Base-by-base conservation (phyloP, 2,329 filamentous ascomycete genomes). In the Chrysoporthe deuterocubensis region DNA sequence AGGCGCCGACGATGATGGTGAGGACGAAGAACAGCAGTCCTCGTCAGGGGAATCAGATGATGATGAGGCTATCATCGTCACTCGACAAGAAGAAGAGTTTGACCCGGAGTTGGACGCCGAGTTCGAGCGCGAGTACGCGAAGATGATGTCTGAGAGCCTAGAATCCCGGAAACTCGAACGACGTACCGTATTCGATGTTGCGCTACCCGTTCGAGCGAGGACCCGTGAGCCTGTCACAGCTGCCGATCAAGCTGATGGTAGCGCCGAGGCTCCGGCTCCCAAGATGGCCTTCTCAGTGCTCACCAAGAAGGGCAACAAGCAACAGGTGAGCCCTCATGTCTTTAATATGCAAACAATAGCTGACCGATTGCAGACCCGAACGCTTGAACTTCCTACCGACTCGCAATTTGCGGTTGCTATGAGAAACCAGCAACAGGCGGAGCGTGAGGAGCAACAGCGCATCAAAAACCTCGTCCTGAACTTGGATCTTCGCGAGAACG, bases 401-500 rank as follows among this genome's bases (percentile, higher is more conserved):
- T 98, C 96, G 0, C 94, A 89, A 62, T 97, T 99, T 80, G 96
- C 96, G 6, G 87, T 98, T 72, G 96, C 96, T 56, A 96, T 99
- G 94, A 96, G 93, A 77, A 94, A 88, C 69, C 94, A 98, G 81
- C 94, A 97, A 77, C 92, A 96, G 80, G 95, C 94, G 2, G 95
- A 98, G 77, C 91, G 92, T 64, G 96, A 97, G 76, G 96, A 99
- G 78, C 95, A 99, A 78, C 94, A 97, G 78, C 92, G 96, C 71
- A 99, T 99, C 87, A 99, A 99, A 83, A 97, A 93, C 75, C 85
- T 99, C 58, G 96, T 99, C 65, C 84, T 99, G 73, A 98, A 97
- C 79, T 97, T 97, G 76, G 96, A 99, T 80, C 88, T 97, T 76
- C 90, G 93, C 63, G 94, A 96, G 75, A 90, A 84, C 73, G 92